Percentiles rank a stretch among this genome's conserved stretches.
Evolutionary conservation across 805 yeast species (phyloP).

Genomic region (Naumovozyma castellii): DNA sequence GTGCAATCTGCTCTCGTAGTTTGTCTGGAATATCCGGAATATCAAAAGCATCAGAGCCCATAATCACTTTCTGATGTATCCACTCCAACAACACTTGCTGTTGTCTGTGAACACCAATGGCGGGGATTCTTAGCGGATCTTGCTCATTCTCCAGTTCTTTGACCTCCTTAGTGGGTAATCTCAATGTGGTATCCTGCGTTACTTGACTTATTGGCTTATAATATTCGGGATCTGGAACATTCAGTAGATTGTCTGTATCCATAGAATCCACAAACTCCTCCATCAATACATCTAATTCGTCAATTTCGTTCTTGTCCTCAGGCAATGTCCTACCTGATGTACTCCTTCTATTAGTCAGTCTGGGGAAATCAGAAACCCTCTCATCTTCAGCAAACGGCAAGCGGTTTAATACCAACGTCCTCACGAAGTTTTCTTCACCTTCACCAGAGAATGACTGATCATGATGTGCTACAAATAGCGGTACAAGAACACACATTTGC

Average conservation of each 20-base stretch:
- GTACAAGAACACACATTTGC: slow-evolving; percentile 46
- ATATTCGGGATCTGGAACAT: slow-evolving; percentile 15
- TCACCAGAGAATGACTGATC: too few relatives aligned
- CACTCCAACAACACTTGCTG: slow-evolving; percentile 21
- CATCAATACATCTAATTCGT: slow-evolving; percentile 34
- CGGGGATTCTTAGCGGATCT: slow-evolving; percentile 23
- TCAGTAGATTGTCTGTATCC: slow-evolving; percentile 32
- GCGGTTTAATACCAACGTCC: slow-evolving; percentile 42
- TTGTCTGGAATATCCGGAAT: slow-evolving; percentile 25
- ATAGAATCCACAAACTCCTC: slow-evolving; percentile 35
- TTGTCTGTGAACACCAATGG: slow-evolving; percentile 25
- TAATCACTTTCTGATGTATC: slow-evolving; percentile 15
- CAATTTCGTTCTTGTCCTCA: slow-evolving; percentile 27
- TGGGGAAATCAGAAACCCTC: slow-evolving; percentile 45
- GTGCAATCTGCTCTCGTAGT: slow-evolving; percentile 12
- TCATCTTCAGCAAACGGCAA: slow-evolving; percentile 74
- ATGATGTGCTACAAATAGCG: slow-evolving; percentile 25
- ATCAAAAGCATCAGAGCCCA: slow-evolving; percentile 13
- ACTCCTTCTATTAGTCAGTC: slow-evolving; percentile 30
- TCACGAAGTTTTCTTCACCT: slow-evolving; percentile 11
- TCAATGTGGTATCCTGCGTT: slow-evolving; percentile 12
- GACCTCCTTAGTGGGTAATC: slow-evolving; percentile 12
- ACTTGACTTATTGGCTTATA: slow-evolving; percentile 9
- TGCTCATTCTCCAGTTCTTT: slow-evolving; percentile 11
- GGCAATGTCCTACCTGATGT: slow-evolving; percentile 22